Percentiles rank a stretch among this genome's conserved stretches.
These are phyloP conservation scores for Logfia minima DNA, from an alignment of 129 eudicot genomes.

Conservation along the genomic window DNA sequence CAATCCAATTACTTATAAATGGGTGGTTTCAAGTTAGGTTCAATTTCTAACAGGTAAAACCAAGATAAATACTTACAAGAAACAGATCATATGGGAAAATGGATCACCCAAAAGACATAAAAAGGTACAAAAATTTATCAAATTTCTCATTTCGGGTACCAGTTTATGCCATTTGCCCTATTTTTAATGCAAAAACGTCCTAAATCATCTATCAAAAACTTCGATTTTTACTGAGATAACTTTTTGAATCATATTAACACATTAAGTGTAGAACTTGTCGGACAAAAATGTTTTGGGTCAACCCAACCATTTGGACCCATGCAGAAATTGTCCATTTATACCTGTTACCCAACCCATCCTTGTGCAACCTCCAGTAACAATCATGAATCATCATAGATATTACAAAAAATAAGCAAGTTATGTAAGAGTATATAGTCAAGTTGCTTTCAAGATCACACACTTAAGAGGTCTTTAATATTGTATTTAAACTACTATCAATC, in stretches of 20 bases:
- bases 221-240: not conserved
- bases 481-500: not conserved
- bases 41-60: not conserved
- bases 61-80: not conserved
- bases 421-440: not conserved
- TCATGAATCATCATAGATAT: not conserved
- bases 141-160: not conserved
- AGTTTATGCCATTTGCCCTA: not conserved
- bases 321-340: not conserved
- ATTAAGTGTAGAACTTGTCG: not conserved
- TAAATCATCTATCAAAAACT: not conserved
- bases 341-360: not conserved
- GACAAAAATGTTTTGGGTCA: not conserved
- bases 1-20: not conserved
- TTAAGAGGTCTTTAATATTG: not conserved
- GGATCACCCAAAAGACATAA: not conserved
- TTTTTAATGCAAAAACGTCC: too few species aligned
- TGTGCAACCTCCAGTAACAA: not conserved
- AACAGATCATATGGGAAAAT: not conserved
- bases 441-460: not conserved
- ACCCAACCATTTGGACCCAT: not conserved
- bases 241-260: not conserved
- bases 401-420: not conserved
- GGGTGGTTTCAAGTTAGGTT: not conserved
- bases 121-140: not conserved